These are phyloP conservation scores for Xanthoconium separans DNA, from an alignment of 1,284 basidiomycete genomes.

Conservation along the genomic window DNA sequence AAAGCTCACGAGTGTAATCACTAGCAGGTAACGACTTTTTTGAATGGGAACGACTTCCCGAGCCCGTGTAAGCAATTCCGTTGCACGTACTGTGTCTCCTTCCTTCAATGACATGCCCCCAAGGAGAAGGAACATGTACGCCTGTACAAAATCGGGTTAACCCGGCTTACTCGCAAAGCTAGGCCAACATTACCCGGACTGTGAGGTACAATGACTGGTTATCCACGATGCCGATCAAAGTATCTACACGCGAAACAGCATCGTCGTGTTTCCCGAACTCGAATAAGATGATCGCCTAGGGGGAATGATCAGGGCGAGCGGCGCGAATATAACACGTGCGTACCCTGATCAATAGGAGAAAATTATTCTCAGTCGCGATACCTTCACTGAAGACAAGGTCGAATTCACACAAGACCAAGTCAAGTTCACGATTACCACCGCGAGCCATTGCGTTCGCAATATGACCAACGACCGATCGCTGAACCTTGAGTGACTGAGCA, in stretches of 20 bases:
- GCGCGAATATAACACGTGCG: background rate
- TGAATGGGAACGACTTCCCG: background rate
- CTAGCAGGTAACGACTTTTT: background rate
- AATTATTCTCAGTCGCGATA: background rate
- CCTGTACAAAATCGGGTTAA: background rate
- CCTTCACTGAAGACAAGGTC: conserved; percentile 8
- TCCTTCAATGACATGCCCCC: background rate
- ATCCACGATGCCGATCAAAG: background rate
- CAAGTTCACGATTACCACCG: background rate
- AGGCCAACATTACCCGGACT: background rate
- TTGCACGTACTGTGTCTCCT: background rate
- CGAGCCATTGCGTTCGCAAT: background rate
- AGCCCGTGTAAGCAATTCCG: background rate
- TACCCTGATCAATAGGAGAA: conserved; percentile 8
- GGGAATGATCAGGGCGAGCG: background rate
- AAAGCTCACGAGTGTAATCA: conserved; percentile 5
- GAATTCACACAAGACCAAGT: background rate
- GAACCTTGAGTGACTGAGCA: conserved; percentile 1
- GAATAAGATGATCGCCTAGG: conserved; percentile 5
- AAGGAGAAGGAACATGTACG: background rate
- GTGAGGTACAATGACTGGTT: background rate
- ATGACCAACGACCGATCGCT: background rate
- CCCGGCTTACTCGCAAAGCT: no score
- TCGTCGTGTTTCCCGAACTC: conserved; percentile 1
- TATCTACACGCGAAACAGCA: background rate